Evolutionary conservation across 345 rosid species (phyloP), one percentile per base, ranked within the genome.

Genomic region (Populus pruinosa): DNA sequence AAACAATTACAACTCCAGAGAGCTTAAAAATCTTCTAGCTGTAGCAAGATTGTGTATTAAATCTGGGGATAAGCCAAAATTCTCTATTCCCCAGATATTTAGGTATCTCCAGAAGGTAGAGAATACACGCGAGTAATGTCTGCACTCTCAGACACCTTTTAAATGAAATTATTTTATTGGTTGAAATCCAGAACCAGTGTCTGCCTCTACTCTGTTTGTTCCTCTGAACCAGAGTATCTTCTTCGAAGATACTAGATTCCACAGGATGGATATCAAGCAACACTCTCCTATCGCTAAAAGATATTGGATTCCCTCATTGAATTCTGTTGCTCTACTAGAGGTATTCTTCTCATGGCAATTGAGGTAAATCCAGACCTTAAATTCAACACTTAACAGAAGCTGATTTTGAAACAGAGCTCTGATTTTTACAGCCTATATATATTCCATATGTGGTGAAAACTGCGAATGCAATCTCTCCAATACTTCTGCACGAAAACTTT

Each of bases 21-120:
- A 93, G 82, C 94, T 96, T 50, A 91, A 84, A 83, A 86, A 85
- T 74, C 93, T 91, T 64, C 87, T 94, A 18, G 89, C 89, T 5
- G 90, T 92, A 31, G 98, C 98, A 67, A 87, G 90, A 71, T 79
- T 90, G 44, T 95, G 99, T 79, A 82, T 92, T 69, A 92, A 87
- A 69, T 82, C 91, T 6, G 83, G 85, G 80, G 85, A 88, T 59
- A 86, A 87, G 70, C 97, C 92, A 10, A 84, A 82, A 23, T 85
- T 90, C 76, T 89, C 91, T 1, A 80, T 89, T 2, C 82, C 89
- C 18, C 94, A 87, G 82, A 82, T 95, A 72, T 82, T 87, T 62
- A 79, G 94, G 33, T 95, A 89, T 76, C 91, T 93, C 70, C 96
- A 92, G 85, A 92, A 88, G 75, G 72, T 75, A 27, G 83, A 78